Percentiles rank a stretch among this genome's conserved stretches.
phyloP scores from a whole-genome alignment of 805 yeast species.

The Spathaspora arborariae region DNA sequence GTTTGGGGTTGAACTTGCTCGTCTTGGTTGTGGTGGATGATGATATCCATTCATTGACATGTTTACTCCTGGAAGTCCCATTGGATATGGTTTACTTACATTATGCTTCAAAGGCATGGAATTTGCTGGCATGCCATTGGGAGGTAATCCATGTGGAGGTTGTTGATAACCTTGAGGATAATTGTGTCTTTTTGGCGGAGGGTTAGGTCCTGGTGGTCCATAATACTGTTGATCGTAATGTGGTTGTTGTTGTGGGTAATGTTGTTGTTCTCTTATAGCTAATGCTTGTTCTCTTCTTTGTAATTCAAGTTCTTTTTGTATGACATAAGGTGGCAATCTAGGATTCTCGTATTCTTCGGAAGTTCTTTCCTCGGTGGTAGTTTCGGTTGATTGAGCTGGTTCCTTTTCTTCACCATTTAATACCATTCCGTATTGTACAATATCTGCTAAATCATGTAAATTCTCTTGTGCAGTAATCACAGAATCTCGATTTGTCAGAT shows the following conservation, averaged over 20 bases:
- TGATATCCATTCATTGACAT: not conserved
- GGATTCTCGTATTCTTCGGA: not conserved
- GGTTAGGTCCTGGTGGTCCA: not conserved
- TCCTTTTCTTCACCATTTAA: slow-evolving; percentile 23
- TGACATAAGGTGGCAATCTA: slow-evolving; percentile 12
- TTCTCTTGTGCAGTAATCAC: slow-evolving; percentile 17
- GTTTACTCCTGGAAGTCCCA: not conserved
- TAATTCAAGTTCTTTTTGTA: slow-evolving; percentile 23
- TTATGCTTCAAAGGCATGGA: slow-evolving; percentile 7
- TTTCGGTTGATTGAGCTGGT: not conserved
- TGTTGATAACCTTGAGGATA: slow-evolving; percentile 27
- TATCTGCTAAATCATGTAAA: slow-evolving; percentile 33
- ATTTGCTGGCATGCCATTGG: not conserved
- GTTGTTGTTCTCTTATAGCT: slow-evolving; percentile 15
- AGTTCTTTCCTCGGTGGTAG: not conserved
- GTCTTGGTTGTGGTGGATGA: slow-evolving; percentile 6
- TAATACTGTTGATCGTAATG: slow-evolving; percentile 4
- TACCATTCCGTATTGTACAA: slow-evolving; percentile 34
- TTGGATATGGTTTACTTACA: not conserved
- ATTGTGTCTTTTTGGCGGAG: not conserved
- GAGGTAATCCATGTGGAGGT: slow-evolving; percentile 30
- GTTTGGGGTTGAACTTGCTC: slow-evolving; percentile 10
- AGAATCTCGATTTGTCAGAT: slow-evolving; percentile 12
- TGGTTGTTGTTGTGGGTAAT: slow-evolving; percentile 5
- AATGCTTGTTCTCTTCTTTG: slow-evolving; percentile 25